A percentile compares a stretch with the other conserved stretches of the same genome.
phyloP scores from a whole-genome alignment of 306 rosid species.

The Quercus alba region DNA sequence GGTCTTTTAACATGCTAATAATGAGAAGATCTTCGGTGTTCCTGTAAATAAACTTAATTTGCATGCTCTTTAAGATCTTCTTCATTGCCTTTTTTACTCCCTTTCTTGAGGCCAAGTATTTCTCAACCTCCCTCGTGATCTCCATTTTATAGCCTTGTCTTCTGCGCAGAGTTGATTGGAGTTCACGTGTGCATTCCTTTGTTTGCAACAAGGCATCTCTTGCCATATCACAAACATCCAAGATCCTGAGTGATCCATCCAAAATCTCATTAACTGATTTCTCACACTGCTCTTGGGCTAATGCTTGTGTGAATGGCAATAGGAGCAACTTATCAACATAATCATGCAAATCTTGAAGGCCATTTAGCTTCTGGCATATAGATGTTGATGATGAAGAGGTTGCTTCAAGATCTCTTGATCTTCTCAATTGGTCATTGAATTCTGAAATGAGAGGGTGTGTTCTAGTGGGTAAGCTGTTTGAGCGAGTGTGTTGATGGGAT shows the following conservation, averaged over 20 bases:
- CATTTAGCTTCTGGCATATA: slow-evolving; percentile 16
- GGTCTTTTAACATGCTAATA: slow-evolving; percentile 30
- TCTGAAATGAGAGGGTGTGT: slow-evolving; percentile 22
- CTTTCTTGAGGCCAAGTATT: slow-evolving; percentile 33
- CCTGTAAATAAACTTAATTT: slow-evolving; percentile 24
- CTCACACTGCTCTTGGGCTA: neutral
- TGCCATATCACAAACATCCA: slow-evolving; percentile 17
- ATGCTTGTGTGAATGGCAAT: neutral
- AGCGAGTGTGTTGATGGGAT: slow-evolving; percentile 15
- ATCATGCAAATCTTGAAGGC: slow-evolving; percentile 13
- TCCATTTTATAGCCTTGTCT: neutral
- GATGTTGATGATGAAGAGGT: slow-evolving; percentile 14
- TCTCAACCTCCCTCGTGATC: slow-evolving; percentile 8
- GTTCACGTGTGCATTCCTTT: slow-evolving; percentile 16
- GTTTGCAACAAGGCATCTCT: slow-evolving; percentile 21
- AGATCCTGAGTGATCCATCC: slow-evolving; percentile 15
- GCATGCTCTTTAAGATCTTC: slow-evolving; percentile 22
- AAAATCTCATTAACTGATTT: neutral
- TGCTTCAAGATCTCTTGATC: slow-evolving; percentile 17
- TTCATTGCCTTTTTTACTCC: slow-evolving; percentile 22
- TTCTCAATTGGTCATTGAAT: slow-evolving; percentile 17
- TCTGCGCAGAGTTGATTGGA: slow-evolving; percentile 14
- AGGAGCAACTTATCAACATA: slow-evolving; percentile 7
- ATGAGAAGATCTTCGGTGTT: slow-evolving; percentile 20
- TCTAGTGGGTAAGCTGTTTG: slow-evolving; percentile 20